Percentiles rank a stretch among this genome's conserved stretches.
Evolutionary conservation across 345 rosid species (phyloP).

Genomic region (Eutrema yunnanense): DNA sequence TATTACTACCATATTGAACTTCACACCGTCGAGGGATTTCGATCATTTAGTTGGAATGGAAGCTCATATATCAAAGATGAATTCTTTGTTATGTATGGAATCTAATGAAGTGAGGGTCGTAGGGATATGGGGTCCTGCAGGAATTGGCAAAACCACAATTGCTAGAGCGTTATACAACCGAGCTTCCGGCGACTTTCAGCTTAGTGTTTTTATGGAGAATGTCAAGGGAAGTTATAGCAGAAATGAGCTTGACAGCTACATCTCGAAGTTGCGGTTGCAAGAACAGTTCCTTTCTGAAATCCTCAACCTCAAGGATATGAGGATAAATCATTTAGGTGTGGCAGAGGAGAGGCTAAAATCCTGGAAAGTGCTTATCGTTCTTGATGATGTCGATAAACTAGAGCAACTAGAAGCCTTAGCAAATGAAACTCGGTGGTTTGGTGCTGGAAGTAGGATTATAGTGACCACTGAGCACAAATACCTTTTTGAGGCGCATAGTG

Average conservation of each 20-base stretch:
- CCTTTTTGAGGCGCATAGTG: neutral
- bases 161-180: neutral
- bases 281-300: neutral
- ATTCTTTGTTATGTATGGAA: neutral
- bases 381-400: neutral
- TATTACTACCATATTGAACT: neutral
- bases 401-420: slow-evolving; percentile 7
- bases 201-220: neutral
- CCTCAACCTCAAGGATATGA: neutral
- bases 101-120: neutral
- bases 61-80: neutral
- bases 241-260: neutral
- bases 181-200: neutral
- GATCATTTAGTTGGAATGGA: slow-evolving; percentile 5
- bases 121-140: no score
- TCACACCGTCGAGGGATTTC: neutral
- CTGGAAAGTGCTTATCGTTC: neutral
- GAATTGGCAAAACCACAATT: slow-evolving; percentile 9
- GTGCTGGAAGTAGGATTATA: neutral
- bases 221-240: neutral
- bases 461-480: neutral
- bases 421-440: neutral
- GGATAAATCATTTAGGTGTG: neutral
- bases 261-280: neutral
- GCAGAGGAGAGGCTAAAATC: neutral